These are phyloP conservation scores for Yamadazyma philogaea DNA, from an alignment of 805 yeast genomes.

Conservation along the genomic window DNA sequence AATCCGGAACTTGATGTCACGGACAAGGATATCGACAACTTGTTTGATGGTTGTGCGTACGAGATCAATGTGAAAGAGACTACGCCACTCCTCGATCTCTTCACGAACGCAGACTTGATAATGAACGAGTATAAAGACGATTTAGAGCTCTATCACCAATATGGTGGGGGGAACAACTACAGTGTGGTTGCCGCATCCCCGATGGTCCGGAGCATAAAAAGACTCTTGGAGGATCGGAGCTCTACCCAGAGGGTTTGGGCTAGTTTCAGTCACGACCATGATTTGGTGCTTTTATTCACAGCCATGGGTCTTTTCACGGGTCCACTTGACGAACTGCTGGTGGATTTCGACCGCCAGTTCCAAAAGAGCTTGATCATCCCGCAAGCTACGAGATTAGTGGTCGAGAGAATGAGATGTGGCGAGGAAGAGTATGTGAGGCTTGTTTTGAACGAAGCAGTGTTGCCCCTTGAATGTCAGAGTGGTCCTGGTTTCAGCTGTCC, in stretches of 20 bases:
- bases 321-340: conserved; percentile 39
- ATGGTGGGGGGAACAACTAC: conserved; percentile 60
- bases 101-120: conserved; percentile 67
- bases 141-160: conserved; percentile 53
- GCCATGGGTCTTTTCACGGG: conserved; percentile 51
- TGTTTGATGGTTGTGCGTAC: conserved; percentile 68
- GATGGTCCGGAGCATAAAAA: conserved; percentile 43
- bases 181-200: conserved; percentile 61
- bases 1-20: conserved; percentile 45
- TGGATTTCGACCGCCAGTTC: conserved; percentile 5
- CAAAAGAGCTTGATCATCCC: conserved; percentile 32
- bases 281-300: conserved; percentile 56
- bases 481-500: conserved; percentile 44
- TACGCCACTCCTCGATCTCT: conserved; percentile 62
- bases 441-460: conserved; percentile 39
- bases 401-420: conserved; percentile 33
- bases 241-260: conserved; percentile 56
- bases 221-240: conserved; percentile 39
- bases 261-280: conserved; percentile 75
- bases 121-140: conserved; percentile 62
- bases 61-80: conserved; percentile 69
- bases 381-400: conserved; percentile 37
- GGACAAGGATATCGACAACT: conserved; percentile 45
- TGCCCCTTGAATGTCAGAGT: conserved; percentile 33
- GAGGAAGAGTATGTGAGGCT: conserved; percentile 32